Evolutionary conservation across 2,329 filamentous ascomycete genomes (phyloP).

Genomic region (Furcasterigmium sp.): DNA sequence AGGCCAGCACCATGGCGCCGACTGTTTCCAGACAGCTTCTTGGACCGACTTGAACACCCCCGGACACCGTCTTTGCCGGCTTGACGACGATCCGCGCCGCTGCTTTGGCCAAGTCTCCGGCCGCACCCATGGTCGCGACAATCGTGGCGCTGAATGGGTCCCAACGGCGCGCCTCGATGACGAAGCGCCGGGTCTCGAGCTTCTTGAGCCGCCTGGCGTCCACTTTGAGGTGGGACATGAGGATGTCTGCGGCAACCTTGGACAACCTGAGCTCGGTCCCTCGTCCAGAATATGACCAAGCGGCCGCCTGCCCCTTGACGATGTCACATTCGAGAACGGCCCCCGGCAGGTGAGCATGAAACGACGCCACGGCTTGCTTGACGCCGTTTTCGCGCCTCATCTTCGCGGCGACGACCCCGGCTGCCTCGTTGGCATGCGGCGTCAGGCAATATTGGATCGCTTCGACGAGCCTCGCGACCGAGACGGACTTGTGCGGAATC

Average conservation of each 20-base stretch:
- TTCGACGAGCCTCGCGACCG: conserved; percentile 24
- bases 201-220: conserved; percentile 4
- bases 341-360: conserved; percentile 48
- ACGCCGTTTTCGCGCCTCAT: conserved; percentile 62
- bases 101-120: conserved; percentile 5
- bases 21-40: not conserved
- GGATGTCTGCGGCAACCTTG: conserved; percentile 45
- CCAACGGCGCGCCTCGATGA: conserved; percentile 26
- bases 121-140: conserved; percentile 10
- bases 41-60: too few relatives aligned
- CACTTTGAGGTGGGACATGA: conserved; percentile 46
- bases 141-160: conserved; percentile 21
- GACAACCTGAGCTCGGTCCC: conserved; percentile 36
- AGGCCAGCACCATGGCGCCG: not conserved
- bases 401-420: conserved; percentile 50
- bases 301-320: conserved; percentile 54
- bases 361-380: conserved; percentile 60
- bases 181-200: conserved; percentile 29
- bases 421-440: conserved; percentile 51
- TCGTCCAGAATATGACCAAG: conserved; percentile 39
- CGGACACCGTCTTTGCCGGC: conserved; percentile 5
- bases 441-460: conserved; percentile 39
- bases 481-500: conserved; percentile 27
- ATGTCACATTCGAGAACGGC: conserved; percentile 61
- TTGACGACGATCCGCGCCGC: conserved; percentile 10